Evolutionary conservation across 2,329 filamentous ascomycete genomes (phyloP), one percentile per base, ranked within the genome.

Genomic region (Apiospora sp.): DNA sequence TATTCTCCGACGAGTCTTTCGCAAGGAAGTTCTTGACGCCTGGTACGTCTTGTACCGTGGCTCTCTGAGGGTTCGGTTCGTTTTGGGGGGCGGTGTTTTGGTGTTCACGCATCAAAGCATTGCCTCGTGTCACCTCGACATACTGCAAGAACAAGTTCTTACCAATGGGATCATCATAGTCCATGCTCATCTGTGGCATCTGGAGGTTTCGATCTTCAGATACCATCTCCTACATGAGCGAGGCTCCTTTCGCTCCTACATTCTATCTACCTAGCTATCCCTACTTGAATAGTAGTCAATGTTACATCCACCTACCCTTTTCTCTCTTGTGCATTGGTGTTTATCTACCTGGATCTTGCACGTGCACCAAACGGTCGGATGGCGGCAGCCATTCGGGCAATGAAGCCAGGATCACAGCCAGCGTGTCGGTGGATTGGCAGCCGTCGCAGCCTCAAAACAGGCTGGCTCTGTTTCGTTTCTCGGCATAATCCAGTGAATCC

Each of bases 241-340:
- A 83, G 86, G 86, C 86, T 87, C 86, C 86, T 76, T 80, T 85
- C 79, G 86, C 79, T 84, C 85, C 86, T 76, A 87, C 83, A 87
- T 86, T 71, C 73, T n/a, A 1, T 16, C 10, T 41, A 64, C 19
- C 58, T 64, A 64, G 4, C 30, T 58, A 58, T 13, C 27, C 13
- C 5, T 41, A 24, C 58, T 64, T n/a, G 19, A 14, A 64, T 41
- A 3, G 22, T 41, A 61, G 27, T 64, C 58, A 64, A 64, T 37
- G 58, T 24, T 6, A 64, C 58, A 64, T 41, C 13, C 58, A 34
- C 27, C 51, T 24, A 58, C 51, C 27, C 27, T 54, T 4, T 30
- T 48, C 22, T 51, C 22, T 8, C 19, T 22, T 22, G 54, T 64
- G 30, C 16, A 30, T 30, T 30, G 27, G 27, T 41, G 8, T 19